Base-by-base conservation (phyloP, 768 basidiomycete species). In the Tricholoma bakamatsutake region DNA sequence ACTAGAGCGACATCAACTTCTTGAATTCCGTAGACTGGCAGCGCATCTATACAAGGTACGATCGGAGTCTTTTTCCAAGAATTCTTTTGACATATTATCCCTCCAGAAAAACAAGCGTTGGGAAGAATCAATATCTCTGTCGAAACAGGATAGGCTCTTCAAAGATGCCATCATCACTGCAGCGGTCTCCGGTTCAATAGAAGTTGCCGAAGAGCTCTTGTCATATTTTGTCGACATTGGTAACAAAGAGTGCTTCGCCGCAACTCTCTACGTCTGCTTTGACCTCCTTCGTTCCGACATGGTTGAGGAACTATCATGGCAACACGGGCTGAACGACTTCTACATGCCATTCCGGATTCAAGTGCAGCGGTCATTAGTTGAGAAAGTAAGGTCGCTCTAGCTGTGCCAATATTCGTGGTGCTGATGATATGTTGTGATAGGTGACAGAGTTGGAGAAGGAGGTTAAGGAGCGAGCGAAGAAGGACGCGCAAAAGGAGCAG, bases 211-310 rank as follows among this genome's bases (percentile, higher is more conserved):
- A 70, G 97, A 98, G 50, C 79, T 98, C 15, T 77, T 98, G 24
- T 87, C 88, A 4, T 98, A 98, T 77, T 99, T 98, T 67, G 94
- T 97, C 55, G 91, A 93, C 71, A 98, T 99, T 61, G 97, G 97
- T 33, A 96, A 96, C 80, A 95, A 94, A 74, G 97, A 99, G 68
- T 96, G 93, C 71, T 99, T 96, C 70, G 88, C 93, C 0, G 92
- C 89, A 1, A 76, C 88, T 59, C 82, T 98, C 21, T 98, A 85
- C 63, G 81, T 89, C 52, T 97, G 94, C 76, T 99, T 94, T 75
- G 96, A 99, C 72, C 79, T 98, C n/a, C 74, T 98, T 52, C 87
- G 92, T 45, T 82, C 93, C 2, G 96, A 98, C 65, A 72, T 95
- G 54, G 93, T 97, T 27, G 90, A 94, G 71, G 96, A 97, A 69